These are phyloP conservation scores for Scleroderma bovista DNA, from an alignment of 768 basidiomycete genomes.

Conservation along the genomic window DNA sequence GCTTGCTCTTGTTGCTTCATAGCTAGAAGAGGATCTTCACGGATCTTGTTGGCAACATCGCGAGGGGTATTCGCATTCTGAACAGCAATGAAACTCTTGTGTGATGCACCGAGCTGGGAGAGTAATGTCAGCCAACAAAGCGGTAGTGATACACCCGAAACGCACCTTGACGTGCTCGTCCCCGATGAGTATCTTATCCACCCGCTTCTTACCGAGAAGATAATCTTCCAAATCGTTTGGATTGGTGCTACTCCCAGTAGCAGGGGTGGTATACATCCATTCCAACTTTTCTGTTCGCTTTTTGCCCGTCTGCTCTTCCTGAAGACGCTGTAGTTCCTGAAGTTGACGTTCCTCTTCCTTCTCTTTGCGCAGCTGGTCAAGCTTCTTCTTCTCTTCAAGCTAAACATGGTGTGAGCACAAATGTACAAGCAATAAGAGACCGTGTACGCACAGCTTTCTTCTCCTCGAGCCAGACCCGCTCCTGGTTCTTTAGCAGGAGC, in stretches of 20 bases:
- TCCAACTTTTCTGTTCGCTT: conserved; percentile 92
- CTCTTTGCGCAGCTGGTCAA: conserved; percentile 95
- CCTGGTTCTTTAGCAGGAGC: conserved; percentile 96
- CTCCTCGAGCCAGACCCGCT: conserved; percentile 98
- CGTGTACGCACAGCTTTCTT: conserved; percentile 76
- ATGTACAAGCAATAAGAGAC: neutral
- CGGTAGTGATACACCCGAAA: conserved; percentile 2
- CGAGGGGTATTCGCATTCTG: conserved; percentile 90
- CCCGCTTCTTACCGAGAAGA: conserved; percentile 93
- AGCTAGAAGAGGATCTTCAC: conserved; percentile 94
- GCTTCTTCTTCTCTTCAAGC: conserved; percentile 98
- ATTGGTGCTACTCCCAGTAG: conserved; percentile 81
- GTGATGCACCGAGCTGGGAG: conserved; percentile 69
- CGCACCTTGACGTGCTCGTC: conserved; percentile 87
- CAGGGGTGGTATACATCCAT: conserved; percentile 99
- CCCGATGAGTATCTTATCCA: conserved; percentile 90
- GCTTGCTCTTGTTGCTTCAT: conserved; percentile 98
- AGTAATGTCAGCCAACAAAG: conserved; percentile 7
- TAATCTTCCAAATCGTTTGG: conserved; percentile 95
- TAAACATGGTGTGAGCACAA: conserved; percentile 28
- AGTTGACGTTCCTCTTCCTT: conserved; percentile 96
- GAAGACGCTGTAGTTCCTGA: conserved; percentile 91
- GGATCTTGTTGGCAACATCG: conserved; percentile 88
- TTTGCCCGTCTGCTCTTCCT: conserved; percentile 93
- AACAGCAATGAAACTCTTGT: conserved; percentile 90